Evolutionary conservation across 176 grass and related monocot genomes (phyloP), one percentile per base, ranked within the genome.

Genomic region (Ananas comosus): DNA sequence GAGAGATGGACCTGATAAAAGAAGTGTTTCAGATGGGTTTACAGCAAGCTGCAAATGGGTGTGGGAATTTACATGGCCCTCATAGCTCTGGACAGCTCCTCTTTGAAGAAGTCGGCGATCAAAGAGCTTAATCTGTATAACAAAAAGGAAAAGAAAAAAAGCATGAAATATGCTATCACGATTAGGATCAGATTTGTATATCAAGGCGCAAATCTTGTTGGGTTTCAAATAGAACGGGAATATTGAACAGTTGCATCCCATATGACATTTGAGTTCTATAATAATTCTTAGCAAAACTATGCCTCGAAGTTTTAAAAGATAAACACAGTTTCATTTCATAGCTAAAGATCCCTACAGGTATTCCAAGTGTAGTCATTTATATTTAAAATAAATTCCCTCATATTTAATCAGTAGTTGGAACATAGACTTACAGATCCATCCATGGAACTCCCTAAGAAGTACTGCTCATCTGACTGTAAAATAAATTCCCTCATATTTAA

Each of bases 101-200:
- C 83, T 89, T 51, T 86, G 72, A 58, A 82, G 73, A 49, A 86
- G 76, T 75, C 93, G 93, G 33, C 83, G 72, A 81, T 96, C 93
- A 72, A 92, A 96, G 47, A 96, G 86, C 58, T 96, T 85, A 64
- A 96, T 96, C 93, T 96, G 78, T 57, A 88, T 51, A 11, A 68
- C 42, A 8, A 18, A 19, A 22, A 72, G 13, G 25, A 57, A 50
- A 14, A 8, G 33, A 74, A 21, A 82, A 63, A 64, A 2, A 74
- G 54, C 11, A n/a, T 59, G 54, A 19, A 14, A 59, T 19, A 59
- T 59, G n/a, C 14, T 18, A 21, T 59, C 54, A 59, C n/a, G 2
- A 59, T 14, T 19, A 59, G 54, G 54, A 59, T 42, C 33, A 42
- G 33, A 42, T 59, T 59, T 59, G 19, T 16, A 17, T 10, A 59